phyloP scores from a whole-genome alignment of 208 protist genomes.

The Trypanosoma cruzi region DNA sequence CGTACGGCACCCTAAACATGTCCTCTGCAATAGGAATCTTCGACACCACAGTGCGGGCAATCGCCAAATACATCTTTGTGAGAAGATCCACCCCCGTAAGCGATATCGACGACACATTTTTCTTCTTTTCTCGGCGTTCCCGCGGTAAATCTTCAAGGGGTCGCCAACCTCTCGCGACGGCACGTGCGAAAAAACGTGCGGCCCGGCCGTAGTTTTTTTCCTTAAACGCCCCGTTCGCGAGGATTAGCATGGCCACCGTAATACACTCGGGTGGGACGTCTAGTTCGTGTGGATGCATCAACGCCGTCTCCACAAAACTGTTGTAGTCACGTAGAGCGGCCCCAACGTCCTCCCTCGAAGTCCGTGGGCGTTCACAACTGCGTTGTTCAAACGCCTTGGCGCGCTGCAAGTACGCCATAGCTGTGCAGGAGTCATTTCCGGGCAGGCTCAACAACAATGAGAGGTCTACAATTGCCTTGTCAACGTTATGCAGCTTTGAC shows the following conservation, averaged over 20 bases:
- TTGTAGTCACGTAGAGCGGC: conserved; percentile 60
- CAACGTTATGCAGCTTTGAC: conserved; percentile 49
- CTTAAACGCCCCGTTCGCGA: conserved; percentile 79
- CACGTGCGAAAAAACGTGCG: conserved; percentile 66
- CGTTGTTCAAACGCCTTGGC: conserved; percentile 66
- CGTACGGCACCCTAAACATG: conserved; percentile 82
- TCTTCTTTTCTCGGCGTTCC: neutral
- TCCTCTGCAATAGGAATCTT: conserved; percentile 58
- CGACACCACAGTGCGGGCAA: conserved; percentile 68
- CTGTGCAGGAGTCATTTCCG: conserved; percentile 47
- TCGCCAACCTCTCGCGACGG: conserved; percentile 75
- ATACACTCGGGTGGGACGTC: conserved; percentile 37
- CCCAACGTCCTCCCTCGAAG: conserved; percentile 48
- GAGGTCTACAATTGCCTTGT: conserved; percentile 82
- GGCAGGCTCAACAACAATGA: conserved; percentile 61
- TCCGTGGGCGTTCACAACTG: conserved; percentile 24
- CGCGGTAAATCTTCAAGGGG: conserved; percentile 31
- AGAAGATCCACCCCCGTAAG: conserved; percentile 38
- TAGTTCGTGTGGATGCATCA: conserved; percentile 16
- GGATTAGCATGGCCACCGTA: conserved; percentile 77
- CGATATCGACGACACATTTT: neutral
- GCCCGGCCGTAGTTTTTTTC: conserved; percentile 52
- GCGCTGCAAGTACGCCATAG: conserved; percentile 76
- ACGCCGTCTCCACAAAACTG: conserved; percentile 41
- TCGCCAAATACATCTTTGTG: conserved; percentile 73